phyloP scores from a whole-genome alignment of 768 basidiomycete species.

The Podaxis mareebaensis region DNA sequence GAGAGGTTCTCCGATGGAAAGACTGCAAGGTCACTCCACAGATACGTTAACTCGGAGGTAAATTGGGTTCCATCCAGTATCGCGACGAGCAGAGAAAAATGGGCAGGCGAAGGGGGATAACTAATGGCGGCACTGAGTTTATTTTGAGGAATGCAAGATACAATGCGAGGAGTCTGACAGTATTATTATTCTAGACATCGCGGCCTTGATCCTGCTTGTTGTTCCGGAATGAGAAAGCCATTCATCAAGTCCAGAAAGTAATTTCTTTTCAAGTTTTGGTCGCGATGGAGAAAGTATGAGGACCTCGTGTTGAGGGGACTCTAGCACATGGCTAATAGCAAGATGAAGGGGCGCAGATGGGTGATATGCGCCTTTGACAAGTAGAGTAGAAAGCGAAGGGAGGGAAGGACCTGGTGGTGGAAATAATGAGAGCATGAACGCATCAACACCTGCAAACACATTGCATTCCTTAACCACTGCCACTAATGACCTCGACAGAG shows the following conservation, averaged over 20 bases:
- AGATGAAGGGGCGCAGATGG: slow-evolving; percentile 73
- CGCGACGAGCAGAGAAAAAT: slow-evolving; percentile 53
- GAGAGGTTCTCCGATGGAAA: slow-evolving; percentile 22
- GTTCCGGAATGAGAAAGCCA: slow-evolving; percentile 48
- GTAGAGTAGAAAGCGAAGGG: slow-evolving; percentile 58
- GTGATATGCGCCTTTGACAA: slow-evolving; percentile 64
- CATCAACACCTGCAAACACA: slow-evolving; percentile 15
- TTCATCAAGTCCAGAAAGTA: slow-evolving; percentile 50
- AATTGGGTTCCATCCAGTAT: slow-evolving; percentile 32
- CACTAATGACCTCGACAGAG: slow-evolving; percentile 10
- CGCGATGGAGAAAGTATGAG: slow-evolving; percentile 61
- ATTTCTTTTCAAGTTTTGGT: slow-evolving; percentile 36
- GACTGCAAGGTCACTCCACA: slow-evolving; percentile 9
- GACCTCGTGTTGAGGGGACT: slow-evolving; percentile 31
- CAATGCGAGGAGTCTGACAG: slow-evolving; percentile 45
- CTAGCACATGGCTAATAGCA: slow-evolving; percentile 48
- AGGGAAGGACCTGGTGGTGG: slow-evolving; percentile 39
- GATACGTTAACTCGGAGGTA: neutral
- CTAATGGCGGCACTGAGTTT: slow-evolving; percentile 34
- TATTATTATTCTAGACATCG: slow-evolving; percentile 47
- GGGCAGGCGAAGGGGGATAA: slow-evolving; percentile 63
- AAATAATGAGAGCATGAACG: slow-evolving; percentile 33
- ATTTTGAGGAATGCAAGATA: slow-evolving; percentile 10
- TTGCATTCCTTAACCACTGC: neutral
- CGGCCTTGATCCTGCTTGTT: slow-evolving; percentile 34